Evolutionary conservation across 192 early-diverging fungal species (phyloP), one percentile per base, ranked within the genome.

Genomic region (Gonapodya sp.): DNA sequence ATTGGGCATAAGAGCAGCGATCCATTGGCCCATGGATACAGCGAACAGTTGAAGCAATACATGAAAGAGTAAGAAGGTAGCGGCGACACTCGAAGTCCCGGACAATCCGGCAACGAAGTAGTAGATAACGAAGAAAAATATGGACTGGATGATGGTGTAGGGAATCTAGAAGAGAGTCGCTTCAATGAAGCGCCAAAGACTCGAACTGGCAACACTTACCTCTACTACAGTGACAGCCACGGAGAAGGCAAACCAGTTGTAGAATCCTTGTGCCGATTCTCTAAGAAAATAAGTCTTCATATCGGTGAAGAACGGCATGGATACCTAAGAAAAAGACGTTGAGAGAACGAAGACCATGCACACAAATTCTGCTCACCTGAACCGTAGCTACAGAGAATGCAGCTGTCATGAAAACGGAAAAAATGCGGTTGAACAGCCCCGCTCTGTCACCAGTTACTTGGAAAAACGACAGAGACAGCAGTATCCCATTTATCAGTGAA

Each of bases 391-490:
- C 89, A 92, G 81, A 95, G 87, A 31, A 92, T 90, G 79, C 91
- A 84, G 24, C 46, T 64, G 90, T 88, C 83, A 88, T 86, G 83
- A 94, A 95, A n/a, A 95, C 85, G 1, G 90, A 91, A 85, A 95
- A 94, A 2, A 93, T 85, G 35, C 89, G 88, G 81, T 92, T 91
- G 82, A 93, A 91, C 33, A 91, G 82, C 78, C 93, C 93, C 33
- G 85, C 82, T 1, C 87, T 83, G 16, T 91, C 86, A 36, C 85
- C 24, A 18, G 85, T 84, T 8, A 92, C 82, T 35, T 92, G 87
- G 89, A 88, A 93, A 85, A 93, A 95, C 30, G 93, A 89, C 84
- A 95, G 91, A 8, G 92, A 93, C 35, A 92, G 89, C 8, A 91
- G 73, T 18, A 95, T 84, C 0, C 89, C 89, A 79, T 83, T 84